These are phyloP conservation scores for Glycine soja DNA, from an alignment of 306 rosid genomes.

Conservation along the genomic window DNA sequence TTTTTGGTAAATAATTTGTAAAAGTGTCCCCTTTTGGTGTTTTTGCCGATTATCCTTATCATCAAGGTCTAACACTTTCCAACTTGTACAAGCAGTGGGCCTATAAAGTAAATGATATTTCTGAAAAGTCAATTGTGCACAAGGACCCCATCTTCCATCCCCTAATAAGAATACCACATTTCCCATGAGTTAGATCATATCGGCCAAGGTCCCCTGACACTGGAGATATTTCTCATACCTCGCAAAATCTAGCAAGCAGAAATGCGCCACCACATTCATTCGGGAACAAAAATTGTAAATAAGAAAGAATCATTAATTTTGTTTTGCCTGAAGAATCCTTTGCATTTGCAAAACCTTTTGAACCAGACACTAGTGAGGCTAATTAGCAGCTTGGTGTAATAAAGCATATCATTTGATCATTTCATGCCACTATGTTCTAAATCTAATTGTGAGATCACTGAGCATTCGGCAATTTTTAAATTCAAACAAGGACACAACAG, in stretches of 20 bases:
- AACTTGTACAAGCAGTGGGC: slow-evolving; percentile 25
- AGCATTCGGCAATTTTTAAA: not conserved
- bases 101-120: slow-evolving; percentile 10
- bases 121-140: slow-evolving; percentile 2
- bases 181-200: not conserved
- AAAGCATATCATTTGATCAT: too few relatives aligned
- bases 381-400: not conserved
- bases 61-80: not conserved
- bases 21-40: too few relatives aligned
- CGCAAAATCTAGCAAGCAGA: slow-evolving; percentile 8
- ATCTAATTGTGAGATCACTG: not conserved
- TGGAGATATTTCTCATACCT: slow-evolving; percentile 23
- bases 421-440: not conserved
- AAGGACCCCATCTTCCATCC: slow-evolving; percentile 16
- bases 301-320: not conserved
- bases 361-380: not conserved
- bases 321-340: not conserved
- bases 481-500: not conserved
- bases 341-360: not conserved
- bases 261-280: slow-evolving; percentile 1
- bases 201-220: not conserved
- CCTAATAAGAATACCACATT: not conserved
- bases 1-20: too few relatives aligned
- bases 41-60: too few relatives aligned
- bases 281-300: not conserved